phyloP scores from a whole-genome alignment of 768 basidiomycete genomes.

The Naganishia friedmannii region DNA sequence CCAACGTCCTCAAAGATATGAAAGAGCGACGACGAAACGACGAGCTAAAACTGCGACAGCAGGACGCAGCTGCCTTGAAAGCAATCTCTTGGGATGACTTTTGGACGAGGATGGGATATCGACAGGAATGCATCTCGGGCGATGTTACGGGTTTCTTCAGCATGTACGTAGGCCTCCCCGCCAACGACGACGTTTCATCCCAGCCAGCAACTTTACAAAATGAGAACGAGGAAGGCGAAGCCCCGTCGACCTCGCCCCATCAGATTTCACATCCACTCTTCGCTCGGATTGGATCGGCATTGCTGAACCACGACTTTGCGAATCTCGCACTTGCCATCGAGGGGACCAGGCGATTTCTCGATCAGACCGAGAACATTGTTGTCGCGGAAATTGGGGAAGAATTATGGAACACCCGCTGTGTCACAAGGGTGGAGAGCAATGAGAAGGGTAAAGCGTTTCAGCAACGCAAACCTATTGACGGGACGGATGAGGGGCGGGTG shows the following conservation, averaged over 20 bases:
- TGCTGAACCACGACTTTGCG: conserved; percentile 77
- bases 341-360: conserved; percentile 70
- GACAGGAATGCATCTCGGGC: conserved; percentile 89
- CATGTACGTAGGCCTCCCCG: conserved; percentile 52
- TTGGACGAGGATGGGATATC: conserved; percentile 95
- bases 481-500: neutral
- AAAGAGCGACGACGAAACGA: conserved; percentile 60
- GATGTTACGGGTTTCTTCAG: conserved; percentile 91
- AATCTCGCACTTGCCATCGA: conserved; percentile 63
- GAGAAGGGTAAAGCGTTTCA: conserved; percentile 10
- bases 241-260: neutral
- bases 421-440: conserved; percentile 1
- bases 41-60: conserved; percentile 45
- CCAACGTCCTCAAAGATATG: conserved; percentile 23
- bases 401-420: conserved; percentile 30
- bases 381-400: conserved; percentile 38
- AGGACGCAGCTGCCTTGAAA: conserved; percentile 54
- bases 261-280: conserved; percentile 24
- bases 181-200: neutral
- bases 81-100: conserved; percentile 68
- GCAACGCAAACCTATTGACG: neutral
- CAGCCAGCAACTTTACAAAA: conserved; percentile 6
- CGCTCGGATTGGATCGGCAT: conserved; percentile 60
- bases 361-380: conserved; percentile 41
- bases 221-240: conserved; percentile 5